Evolutionary conservation across 495 filamentous ascomycete genomes (phyloP).

Genomic region (Thozetella sp.): DNA sequence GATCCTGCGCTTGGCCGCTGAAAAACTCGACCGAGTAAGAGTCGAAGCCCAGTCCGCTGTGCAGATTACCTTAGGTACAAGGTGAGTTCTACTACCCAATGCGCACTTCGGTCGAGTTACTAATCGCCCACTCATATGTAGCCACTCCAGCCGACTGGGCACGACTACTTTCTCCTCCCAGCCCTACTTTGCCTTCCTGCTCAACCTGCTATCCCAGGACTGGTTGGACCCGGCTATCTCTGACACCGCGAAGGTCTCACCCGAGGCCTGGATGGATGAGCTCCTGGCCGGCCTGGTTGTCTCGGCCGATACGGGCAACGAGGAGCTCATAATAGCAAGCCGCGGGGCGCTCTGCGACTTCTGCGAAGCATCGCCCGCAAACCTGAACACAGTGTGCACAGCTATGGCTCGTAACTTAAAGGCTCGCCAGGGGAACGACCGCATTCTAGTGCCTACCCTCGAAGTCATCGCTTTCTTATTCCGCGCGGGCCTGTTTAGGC

Average conservation of each 20-base stretch:
- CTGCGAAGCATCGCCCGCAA: constrained; percentile 30
- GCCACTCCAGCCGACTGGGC: constrained; percentile 21
- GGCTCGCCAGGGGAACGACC: constrained; percentile 53
- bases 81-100: too few species aligned
- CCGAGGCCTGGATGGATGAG: constrained; percentile 32
- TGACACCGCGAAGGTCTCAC: constrained; percentile 9
- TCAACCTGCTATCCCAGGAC: constrained; percentile 36
- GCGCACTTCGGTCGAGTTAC: too few species aligned
- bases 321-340: constrained; percentile 75
- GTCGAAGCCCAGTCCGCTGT: constrained; percentile 60
- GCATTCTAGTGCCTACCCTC: constrained; percentile 72
- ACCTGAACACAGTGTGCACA: constrained; percentile 28
- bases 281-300: constrained; percentile 78
- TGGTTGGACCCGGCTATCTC: constrained; percentile 21
- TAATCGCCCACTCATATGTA: too few species aligned
- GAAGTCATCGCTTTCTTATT: constrained; percentile 77
- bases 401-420: constrained; percentile 37
- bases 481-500: constrained; percentile 50
- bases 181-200: constrained; percentile 50
- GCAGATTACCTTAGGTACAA: constrained; percentile 28
- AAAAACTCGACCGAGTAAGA: constrained; percentile 89
- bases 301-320: constrained; percentile 81
- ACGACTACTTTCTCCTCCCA: constrained; percentile 47
- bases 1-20: constrained; percentile 72
- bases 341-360: constrained; percentile 67